These are phyloP conservation scores for Aspergillus haitiensis DNA, from an alignment of 495 filamentous ascomycete genomes.

Conservation along the genomic window DNA sequence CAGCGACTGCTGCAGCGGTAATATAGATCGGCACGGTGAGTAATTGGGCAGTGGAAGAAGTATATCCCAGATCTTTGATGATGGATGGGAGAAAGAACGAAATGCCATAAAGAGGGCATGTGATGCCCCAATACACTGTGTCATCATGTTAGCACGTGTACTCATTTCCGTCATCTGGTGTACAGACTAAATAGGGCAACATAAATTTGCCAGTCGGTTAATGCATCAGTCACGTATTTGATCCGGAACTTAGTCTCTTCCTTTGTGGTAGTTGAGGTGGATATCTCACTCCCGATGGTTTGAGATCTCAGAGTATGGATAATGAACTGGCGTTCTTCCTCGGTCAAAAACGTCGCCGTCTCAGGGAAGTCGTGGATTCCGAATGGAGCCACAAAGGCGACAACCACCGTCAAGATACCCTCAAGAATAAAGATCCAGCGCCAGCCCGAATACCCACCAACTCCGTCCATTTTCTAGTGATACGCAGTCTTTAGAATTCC, in stretches of 20 bases:
- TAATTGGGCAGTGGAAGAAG: conserved; percentile 63
- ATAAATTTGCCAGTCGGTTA: conserved; percentile 74
- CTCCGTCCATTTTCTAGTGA: conserved; percentile 60
- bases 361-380: conserved; percentile 67
- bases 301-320: conserved; percentile 31
- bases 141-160: neutral
- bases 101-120: conserved; percentile 71
- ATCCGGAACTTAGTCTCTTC: conserved; percentile 61
- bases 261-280: conserved; percentile 14
- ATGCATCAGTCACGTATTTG: conserved; percentile 62
- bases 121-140: conserved; percentile 59
- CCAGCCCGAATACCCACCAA: conserved; percentile 64
- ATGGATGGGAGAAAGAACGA: conserved; percentile 74
- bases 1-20: conserved; percentile 38
- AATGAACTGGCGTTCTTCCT: conserved; percentile 51
- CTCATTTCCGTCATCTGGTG: too few species aligned
- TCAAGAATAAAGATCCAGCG: conserved; percentile 79
- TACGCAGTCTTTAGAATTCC: neutral
- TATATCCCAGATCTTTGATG: conserved; percentile 62
- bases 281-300: conserved; percentile 23
- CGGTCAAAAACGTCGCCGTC: conserved; percentile 51
- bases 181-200: conserved; percentile 52
- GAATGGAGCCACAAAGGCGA: conserved; percentile 61
- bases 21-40: conserved; percentile 65
- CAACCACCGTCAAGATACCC: conserved; percentile 57